Evolutionary conservation across 768 basidiomycete species (phyloP), one percentile per base, ranked within the genome.

Genomic region (Suillus weaverae): DNA sequence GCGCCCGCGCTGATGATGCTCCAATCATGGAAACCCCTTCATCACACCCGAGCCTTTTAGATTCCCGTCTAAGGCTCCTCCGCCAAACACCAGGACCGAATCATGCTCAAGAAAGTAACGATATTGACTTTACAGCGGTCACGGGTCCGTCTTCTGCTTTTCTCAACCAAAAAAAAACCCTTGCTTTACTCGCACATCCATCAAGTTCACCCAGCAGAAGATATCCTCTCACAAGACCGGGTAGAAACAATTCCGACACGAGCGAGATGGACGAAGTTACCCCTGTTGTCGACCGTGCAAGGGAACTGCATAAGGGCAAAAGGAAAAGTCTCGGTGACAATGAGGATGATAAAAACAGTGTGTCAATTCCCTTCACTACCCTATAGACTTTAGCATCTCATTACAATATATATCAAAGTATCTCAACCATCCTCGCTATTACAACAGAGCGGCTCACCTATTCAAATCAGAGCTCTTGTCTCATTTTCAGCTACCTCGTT

Each of bases 311-410:
- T 63, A 87, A 82, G 72, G 81, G 79, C 9, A 85, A 86, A 64
- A 80, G 85, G 38, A 81, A 78, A 67, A 90, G 86, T 70, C 64
- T 87, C 68, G 89, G 87, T 69, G 90, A 91, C 68, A 88, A 91
- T 70, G 89, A 90, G 70, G 73, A 77, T 4, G 88, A 88, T 39
- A 81, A 81, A 65, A 69, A 80, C 61, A 80, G 89, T 90, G 75
- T 70, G 87, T 69, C 30, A 3, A 53, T 60, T 20, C 51, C 41
- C 22, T 60, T 62, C 63, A 41, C 71, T 48, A 48, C 46, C 13
- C 64, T 61, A 62, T 62, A 35, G 50, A 62, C 44, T 48, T 51
- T 36, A 22, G 18, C 62, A 26, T 63, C n/a, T 55, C 61, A 62
- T 53, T 7, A 22, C 59, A 70, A 63, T 26, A 60, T 11, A 35